Conservation (phyloP, 2,329 filamentous ascomycete species). For the Colletotrichum limetticola region DNA sequence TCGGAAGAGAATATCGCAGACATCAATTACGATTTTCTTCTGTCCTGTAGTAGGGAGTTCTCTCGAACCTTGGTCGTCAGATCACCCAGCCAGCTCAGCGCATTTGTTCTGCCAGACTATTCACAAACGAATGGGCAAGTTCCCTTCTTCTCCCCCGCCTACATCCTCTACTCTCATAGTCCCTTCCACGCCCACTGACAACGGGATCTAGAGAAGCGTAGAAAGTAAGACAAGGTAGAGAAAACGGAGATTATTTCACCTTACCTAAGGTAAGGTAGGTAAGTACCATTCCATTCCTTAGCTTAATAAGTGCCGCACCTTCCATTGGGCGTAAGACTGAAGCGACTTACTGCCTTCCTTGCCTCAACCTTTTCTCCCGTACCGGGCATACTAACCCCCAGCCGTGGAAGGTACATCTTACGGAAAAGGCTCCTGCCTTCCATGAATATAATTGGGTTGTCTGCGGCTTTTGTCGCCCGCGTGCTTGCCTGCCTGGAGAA, state of each 20-base stretch:
- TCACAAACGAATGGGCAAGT: no score
- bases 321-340: background rate
- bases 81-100: no score
- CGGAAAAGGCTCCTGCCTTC: background rate
- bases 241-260: background rate
- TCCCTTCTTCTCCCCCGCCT: background rate
- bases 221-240: background rate
- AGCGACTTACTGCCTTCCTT: background rate
- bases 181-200: background rate
- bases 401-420: background rate
- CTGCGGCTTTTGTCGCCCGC: background rate
- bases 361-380: no score
- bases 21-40: no score
- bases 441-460: background rate
- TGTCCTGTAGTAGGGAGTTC: no score
- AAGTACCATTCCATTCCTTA: no score
- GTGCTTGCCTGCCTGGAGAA: slow-evolving; percentile 3
- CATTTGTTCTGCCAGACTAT: no score
- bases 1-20: background rate
- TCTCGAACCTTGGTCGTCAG: no score
- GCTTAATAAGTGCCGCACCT: background rate
- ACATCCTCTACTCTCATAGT: background rate
- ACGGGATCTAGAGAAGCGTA: background rate
- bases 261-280: no score
- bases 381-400: background rate